Conservation (phyloP, 495 filamentous ascomycete species). For the Penicillium ucsense region DNA sequence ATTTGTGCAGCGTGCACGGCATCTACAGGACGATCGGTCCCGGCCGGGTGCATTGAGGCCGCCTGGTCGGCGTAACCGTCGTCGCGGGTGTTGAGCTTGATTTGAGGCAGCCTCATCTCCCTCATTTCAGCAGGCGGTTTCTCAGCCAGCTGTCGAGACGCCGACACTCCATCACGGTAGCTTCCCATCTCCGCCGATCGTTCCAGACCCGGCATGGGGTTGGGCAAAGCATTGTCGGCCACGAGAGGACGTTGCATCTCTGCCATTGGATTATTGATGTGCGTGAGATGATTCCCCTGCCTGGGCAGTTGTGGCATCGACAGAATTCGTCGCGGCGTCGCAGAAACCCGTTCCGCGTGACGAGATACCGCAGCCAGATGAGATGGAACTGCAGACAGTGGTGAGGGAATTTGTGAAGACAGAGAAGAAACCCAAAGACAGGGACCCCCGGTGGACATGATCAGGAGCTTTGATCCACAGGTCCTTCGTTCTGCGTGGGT, state of each 20-base stretch:
- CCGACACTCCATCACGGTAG: slow-evolving; percentile 15
- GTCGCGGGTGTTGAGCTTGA: slow-evolving; percentile 16
- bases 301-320: slow-evolving; percentile 14
- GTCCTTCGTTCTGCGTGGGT: background rate
- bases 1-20: slow-evolving; percentile 11
- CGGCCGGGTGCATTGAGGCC: slow-evolving; percentile 8
- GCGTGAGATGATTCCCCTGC: slow-evolving; percentile 11
- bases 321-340: slow-evolving; percentile 14
- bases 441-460: slow-evolving; percentile 36
- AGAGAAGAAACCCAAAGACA: slow-evolving; percentile 35
- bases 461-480: slow-evolving; percentile 8
- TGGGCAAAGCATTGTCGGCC: slow-evolving; percentile 29
- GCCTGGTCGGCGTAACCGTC: slow-evolving; percentile 10
- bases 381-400: slow-evolving; percentile 26
- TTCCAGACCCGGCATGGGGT: slow-evolving; percentile 5
- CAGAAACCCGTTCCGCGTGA: slow-evolving; percentile 22
- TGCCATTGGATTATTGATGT: slow-evolving; percentile 1
- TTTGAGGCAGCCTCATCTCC: slow-evolving; percentile 10
- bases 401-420: slow-evolving; percentile 26
- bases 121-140: slow-evolving; percentile 4
- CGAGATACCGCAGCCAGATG: slow-evolving; percentile 23
- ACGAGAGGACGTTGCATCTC: slow-evolving; percentile 26
- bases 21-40: slow-evolving; percentile 9
- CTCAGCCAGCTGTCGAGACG: slow-evolving; percentile 4
- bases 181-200: slow-evolving; percentile 7